Evolutionary conservation across 305 asterid species (phyloP).

Genomic region (Fraxinus ornus): DNA sequence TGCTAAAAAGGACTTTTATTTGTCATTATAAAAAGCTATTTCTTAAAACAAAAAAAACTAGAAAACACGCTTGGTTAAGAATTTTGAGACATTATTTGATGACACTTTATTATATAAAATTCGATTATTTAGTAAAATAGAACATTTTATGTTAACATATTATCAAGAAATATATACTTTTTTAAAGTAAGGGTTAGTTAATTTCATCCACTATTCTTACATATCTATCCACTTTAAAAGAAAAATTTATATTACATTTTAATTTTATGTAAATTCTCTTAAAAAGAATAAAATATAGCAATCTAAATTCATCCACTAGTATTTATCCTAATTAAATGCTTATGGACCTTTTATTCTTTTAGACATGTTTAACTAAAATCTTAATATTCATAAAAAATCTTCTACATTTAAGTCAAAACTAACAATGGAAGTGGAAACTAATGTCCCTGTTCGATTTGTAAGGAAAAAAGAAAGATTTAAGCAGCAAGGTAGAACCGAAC

Average conservation of each 20-base stretch:
- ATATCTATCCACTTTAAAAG: not conserved
- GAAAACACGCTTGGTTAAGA: not conserved
- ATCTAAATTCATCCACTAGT: not conserved
- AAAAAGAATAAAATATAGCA: not conserved
- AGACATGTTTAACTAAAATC: not conserved
- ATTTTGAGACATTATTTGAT: not conserved
- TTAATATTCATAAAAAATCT: too few relatives aligned
- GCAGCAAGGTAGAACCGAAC: not conserved
- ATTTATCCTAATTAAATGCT: not conserved
- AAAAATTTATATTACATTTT: too few relatives aligned
- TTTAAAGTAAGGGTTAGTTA: not conserved
- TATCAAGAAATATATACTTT: not conserved
- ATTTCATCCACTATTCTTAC: not conserved
- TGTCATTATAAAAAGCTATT: not conserved
- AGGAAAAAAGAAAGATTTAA: too few relatives aligned
- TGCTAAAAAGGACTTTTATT: too few relatives aligned
- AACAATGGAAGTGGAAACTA: not conserved
- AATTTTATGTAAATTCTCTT: not conserved
- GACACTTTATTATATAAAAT: not conserved
- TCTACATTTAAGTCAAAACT: not conserved
- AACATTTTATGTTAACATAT: too few relatives aligned
- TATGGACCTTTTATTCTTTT: not conserved
- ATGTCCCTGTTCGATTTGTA: not conserved
- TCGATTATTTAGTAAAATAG: too few relatives aligned
- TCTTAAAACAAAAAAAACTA: not conserved